phyloP scores from a whole-genome alignment of 2,329 filamentous ascomycete genomes.

The Teratosphaeria viscida region DNA sequence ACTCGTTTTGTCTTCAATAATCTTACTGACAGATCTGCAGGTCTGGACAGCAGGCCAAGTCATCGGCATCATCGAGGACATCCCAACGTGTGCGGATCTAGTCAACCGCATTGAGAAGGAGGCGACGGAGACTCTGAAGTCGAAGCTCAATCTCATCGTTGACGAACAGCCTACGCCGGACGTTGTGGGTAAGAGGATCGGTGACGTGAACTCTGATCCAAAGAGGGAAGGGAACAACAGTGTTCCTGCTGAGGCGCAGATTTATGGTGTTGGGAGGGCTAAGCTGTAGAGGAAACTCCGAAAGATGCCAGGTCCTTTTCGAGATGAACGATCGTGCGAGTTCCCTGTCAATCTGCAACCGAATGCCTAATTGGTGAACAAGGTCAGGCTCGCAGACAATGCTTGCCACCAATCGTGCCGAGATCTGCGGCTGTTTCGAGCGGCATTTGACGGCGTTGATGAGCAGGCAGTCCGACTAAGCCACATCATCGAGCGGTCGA shows the following conservation, averaged over 20 bases:
- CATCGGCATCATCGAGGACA: conserved; percentile 51
- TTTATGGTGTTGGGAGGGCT: conserved; percentile 32
- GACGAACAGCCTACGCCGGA: conserved; percentile 26
- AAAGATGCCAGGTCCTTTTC: no score
- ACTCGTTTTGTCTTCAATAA: background rate
- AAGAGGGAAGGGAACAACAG: conserved; percentile 21
- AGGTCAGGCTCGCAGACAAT: no score
- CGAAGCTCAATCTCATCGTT: conserved; percentile 28
- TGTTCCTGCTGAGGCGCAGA: conserved; percentile 31
- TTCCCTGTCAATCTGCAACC: no score
- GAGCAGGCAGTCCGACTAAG: no score
- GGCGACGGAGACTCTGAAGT: conserved; percentile 19
- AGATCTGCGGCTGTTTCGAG: no score
- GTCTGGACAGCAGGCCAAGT: conserved; percentile 97
- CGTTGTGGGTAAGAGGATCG: conserved; percentile 20
- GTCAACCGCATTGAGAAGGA: conserved; percentile 34
- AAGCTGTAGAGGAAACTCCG: conserved; percentile 5
- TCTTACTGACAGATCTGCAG: conserved; percentile 31
- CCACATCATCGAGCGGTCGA: background rate
- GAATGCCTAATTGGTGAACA: no score
- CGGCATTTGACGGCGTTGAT: no score
- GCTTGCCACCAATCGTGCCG: no score
- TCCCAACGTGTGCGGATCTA: conserved; percentile 38
- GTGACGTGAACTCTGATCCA: conserved; percentile 10
- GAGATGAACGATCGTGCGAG: no score